phyloP scores from a whole-genome alignment of 2,329 filamentous ascomycete genomes.

The Claviceps monticola region DNA sequence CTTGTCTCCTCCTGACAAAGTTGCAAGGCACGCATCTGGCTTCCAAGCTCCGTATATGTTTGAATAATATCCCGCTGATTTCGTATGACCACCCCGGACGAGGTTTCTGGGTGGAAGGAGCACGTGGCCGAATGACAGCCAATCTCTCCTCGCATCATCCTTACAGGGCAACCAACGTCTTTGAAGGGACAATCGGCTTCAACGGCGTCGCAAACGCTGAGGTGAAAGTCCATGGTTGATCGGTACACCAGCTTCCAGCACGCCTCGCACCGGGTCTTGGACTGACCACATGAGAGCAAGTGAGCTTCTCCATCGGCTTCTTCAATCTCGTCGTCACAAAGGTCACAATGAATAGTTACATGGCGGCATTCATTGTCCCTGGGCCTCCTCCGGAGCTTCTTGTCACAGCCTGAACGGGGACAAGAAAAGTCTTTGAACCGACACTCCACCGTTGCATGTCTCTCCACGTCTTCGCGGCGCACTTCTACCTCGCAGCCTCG shows the following conservation, averaged over 20 bases:
- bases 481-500: conserved; percentile 37
- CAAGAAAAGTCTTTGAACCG: conserved; percentile 42
- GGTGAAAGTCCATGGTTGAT: conserved; percentile 32
- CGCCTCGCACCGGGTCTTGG: conserved; percentile 33
- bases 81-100: conserved; percentile 37
- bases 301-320: conserved; percentile 26
- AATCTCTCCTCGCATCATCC: conserved; percentile 23
- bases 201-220: conserved; percentile 35
- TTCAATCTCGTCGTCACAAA: conserved; percentile 37
- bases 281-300: conserved; percentile 28
- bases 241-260: conserved; percentile 32
- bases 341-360: conserved; percentile 33
- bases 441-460: conserved; percentile 44
- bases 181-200: conserved; percentile 33
- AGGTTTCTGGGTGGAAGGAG: conserved; percentile 33
- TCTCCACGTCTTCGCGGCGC: conserved; percentile 38
- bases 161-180: conserved; percentile 22
- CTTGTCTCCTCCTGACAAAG: conserved; percentile 20
- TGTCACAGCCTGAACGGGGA: conserved; percentile 36
- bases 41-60: conserved; percentile 21
- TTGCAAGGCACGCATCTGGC: conserved; percentile 22
- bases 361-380: conserved; percentile 41
- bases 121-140: conserved; percentile 34
- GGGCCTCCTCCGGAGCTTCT: conserved; percentile 37
- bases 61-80: conserved; percentile 34